phyloP scores from a whole-genome alignment of 169 alveolate species.

The Babesia ovis region DNA sequence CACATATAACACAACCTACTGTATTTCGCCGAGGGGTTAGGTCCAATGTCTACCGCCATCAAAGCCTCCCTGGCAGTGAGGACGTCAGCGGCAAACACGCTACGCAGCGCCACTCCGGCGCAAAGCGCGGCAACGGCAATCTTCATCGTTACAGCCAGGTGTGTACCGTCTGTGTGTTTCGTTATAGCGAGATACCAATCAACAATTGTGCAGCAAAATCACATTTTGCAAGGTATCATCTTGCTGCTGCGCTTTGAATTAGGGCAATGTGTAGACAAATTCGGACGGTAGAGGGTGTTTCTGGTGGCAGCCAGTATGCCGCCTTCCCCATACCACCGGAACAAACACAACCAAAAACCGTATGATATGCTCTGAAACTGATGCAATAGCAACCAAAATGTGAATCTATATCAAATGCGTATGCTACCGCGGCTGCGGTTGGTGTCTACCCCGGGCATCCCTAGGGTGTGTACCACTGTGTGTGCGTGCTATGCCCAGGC shows the following conservation, averaged over 20 bases:
- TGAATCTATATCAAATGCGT: no score
- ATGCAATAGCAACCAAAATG: no score
- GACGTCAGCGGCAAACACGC: background rate
- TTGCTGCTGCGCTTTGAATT: background rate
- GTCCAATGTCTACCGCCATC: constrained; percentile 19
- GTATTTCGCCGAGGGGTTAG: background rate
- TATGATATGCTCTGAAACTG: no score
- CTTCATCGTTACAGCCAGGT: background rate
- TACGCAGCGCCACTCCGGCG: background rate
- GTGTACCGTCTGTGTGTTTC: constrained; percentile 9
- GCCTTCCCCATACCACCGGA: no score
- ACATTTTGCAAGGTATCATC: background rate
- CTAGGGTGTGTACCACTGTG: no score
- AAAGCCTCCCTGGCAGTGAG: constrained; percentile 20
- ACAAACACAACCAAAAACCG: no score
- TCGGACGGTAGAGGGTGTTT: no score
- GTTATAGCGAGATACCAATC: background rate
- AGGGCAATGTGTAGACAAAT: background rate
- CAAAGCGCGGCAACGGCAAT: background rate
- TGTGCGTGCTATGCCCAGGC: no score
- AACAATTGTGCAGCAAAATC: background rate
- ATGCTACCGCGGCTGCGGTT: no score
- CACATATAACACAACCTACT: background rate
- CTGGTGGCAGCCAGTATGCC: no score
- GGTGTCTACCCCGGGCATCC: no score